phyloP scores from a whole-genome alignment of 139 green algal species.

The Closterium sp. region DNA sequence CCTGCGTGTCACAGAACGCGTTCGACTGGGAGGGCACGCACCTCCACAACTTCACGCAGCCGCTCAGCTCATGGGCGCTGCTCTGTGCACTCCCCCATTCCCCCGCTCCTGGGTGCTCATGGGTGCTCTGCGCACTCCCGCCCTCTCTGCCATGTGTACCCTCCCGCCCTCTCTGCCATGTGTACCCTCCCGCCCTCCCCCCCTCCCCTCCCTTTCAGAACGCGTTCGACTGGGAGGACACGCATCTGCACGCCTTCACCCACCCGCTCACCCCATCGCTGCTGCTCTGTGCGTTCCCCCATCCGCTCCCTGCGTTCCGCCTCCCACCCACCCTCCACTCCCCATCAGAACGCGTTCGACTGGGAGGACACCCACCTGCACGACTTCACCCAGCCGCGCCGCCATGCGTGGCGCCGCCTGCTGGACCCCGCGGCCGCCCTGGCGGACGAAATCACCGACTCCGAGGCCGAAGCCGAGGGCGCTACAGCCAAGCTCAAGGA shows the following conservation, averaged over 20 bases:
- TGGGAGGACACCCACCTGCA: conserved; percentile 48
- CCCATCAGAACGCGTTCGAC: conserved; percentile 39
- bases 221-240: conserved; percentile 46
- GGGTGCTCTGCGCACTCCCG: too few species aligned
- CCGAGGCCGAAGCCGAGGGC: background rate
- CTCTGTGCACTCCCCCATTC: too few species aligned
- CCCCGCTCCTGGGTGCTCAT: too few species aligned
- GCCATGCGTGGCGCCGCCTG: background rate
- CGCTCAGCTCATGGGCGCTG: background rate
- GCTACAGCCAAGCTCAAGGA: background rate
- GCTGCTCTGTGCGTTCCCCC: too few species aligned
- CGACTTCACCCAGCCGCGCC: conserved; percentile 32
- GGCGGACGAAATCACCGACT: background rate
- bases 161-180: too few species aligned
- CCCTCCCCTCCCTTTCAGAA: too few species aligned
- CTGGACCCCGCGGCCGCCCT: background rate
- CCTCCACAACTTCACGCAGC: conserved; percentile 41
- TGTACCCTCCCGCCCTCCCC: too few species aligned
- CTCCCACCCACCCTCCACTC: too few species aligned
- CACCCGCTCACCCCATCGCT: conserved; percentile 4
- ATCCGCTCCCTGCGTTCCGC: too few species aligned
- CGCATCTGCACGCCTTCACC: conserved; percentile 40
- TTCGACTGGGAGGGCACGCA: conserved; percentile 42
- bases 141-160: too few species aligned
- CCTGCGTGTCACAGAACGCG: too few species aligned